A percentile compares a stretch with the other conserved stretches of the same genome.
Conservation (phyloP, 106 monocot species). For the Dioscorea zingiberensis region DNA sequence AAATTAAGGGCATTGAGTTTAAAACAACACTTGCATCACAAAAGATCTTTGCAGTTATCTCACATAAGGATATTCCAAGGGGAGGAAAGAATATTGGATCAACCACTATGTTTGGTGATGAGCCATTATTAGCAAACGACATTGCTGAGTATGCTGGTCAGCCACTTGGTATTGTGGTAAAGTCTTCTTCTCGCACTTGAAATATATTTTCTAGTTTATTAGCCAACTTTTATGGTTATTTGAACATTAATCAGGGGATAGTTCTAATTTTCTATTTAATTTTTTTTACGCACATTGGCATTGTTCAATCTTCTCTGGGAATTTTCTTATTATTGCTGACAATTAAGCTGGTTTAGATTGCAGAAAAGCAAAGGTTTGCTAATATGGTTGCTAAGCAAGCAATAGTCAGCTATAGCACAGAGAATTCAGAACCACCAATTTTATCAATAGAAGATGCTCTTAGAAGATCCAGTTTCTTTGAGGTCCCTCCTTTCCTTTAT, state of each 20-base stretch:
- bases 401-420: conserved; percentile 10
- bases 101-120: conserved; percentile 36
- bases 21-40: conserved; percentile 31
- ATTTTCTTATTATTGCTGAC: background rate
- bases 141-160: conserved; percentile 66
- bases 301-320: too few relatives aligned
- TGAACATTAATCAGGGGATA: too few relatives aligned
- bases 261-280: too few relatives aligned
- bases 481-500: conserved; percentile 32
- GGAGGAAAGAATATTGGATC: conserved; percentile 69
- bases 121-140: conserved; percentile 53
- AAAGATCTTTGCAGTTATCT: conserved; percentile 35
- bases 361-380: conserved; percentile 60
- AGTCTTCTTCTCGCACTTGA: background rate
- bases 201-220: too few relatives aligned
- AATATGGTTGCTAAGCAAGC: conserved; percentile 58
- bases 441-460: conserved; percentile 77
- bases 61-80: conserved; percentile 61
- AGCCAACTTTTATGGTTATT: too few relatives aligned
- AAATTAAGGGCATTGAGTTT: conserved; percentile 46
- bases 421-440: conserved; percentile 42
- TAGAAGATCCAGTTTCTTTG: conserved; percentile 53
- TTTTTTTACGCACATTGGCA: too few relatives aligned
- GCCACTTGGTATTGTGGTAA: conserved; percentile 82
- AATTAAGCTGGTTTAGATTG: conserved; percentile 30